Evolutionary conservation across 2,329 filamentous ascomycete species (phyloP), one percentile per base, ranked within the genome.

Genomic region (Aschersonia sp.): DNA sequence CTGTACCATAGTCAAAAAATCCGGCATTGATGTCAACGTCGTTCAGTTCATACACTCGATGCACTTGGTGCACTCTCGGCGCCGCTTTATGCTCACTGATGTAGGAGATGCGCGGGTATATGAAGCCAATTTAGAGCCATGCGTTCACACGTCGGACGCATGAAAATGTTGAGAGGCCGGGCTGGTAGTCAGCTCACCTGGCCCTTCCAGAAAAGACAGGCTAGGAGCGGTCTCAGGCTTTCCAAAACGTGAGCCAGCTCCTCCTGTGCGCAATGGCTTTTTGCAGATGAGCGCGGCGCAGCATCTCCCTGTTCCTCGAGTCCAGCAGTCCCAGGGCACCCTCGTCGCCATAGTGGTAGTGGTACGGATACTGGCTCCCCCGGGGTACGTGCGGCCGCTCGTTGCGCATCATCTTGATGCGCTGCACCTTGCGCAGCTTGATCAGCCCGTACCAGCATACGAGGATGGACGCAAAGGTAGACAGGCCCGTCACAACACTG

Each of bases 391-490:
- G 58, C 3, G 65, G 62, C 43, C 65, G 58, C 53, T 70, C 68
- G 47, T 63, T 63, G 51, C 66, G 63, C 58, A 66, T 89, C 87
- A 96, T 95, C 60, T 83, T 86, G 53, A 96, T 81, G 51, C 87
- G 78, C 69, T 94, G 87, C 30, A 95, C 85, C 60, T 84, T 85
- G 54, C 86, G 80, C 53, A 98, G 75, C 64, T 87, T 94, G 46
- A 75, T 73, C 44, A 97, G 73, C 5, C 92, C 89, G 64, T 90
- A 95, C 57, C 78, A 76, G 68, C 85, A 90, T 46, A 95, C 85
- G 7, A 89, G 56, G 47, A 82, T 75, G 11, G 86, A 87, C 62
- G 89, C 81, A 49, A 82, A 57, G 49, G 83, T 75, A 49, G 86
- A 94, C 51, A 77, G 70, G 14, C 69, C 72, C 2, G 83, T 87